Conservation (phyloP, 1,284 basidiomycete genomes). For the Inonotus hispidus region DNA sequence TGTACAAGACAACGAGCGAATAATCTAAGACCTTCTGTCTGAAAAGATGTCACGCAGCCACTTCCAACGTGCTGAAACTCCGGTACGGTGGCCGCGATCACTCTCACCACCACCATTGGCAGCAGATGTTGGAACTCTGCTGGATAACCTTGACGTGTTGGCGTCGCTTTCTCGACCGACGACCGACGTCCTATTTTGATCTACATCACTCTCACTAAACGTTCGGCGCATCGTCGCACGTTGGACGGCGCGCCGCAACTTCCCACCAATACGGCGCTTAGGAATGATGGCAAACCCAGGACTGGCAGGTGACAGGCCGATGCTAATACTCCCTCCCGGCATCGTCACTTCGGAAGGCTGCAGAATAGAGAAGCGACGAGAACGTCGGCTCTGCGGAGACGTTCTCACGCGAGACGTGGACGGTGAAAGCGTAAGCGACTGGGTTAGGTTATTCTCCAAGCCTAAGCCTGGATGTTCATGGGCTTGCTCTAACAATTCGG, state of each 20-base stretch:
- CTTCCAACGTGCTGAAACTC: slow-evolving; percentile 30
- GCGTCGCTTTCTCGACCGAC: not conserved
- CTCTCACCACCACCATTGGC: not conserved
- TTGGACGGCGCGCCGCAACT: slow-evolving; percentile 23
- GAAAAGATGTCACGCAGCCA: slow-evolving; percentile 30
- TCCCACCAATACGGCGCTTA: slow-evolving; percentile 38
- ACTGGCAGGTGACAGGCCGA: slow-evolving; percentile 66
- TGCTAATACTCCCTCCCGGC: slow-evolving; percentile 54
- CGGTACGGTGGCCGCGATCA: not conserved
- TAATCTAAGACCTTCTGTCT: slow-evolving; percentile 6
- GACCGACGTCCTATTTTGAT: slow-evolving; percentile 32
- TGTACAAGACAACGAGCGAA: not conserved
- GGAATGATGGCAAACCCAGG: slow-evolving; percentile 66
- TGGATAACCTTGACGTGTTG: slow-evolving; percentile 5
- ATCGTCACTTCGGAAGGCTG: slow-evolving; percentile 20
- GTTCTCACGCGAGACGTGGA: not conserved
- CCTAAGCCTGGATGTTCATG: not conserved
- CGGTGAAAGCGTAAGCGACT: slow-evolving; percentile 9
- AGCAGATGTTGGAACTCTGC: slow-evolving; percentile 4
- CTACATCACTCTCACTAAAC: slow-evolving; percentile 46
- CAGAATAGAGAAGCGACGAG: slow-evolving; percentile 17
- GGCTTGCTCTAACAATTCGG: not conserved
- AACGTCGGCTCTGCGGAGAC: not conserved
- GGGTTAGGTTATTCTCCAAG: not conserved
- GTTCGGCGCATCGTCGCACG: slow-evolving; percentile 34